Evolutionary conservation across 371 early-diverging fungal genomes (phyloP), one percentile per base, ranked within the genome.

Genomic region (Lichtheimia corymbifera): DNA sequence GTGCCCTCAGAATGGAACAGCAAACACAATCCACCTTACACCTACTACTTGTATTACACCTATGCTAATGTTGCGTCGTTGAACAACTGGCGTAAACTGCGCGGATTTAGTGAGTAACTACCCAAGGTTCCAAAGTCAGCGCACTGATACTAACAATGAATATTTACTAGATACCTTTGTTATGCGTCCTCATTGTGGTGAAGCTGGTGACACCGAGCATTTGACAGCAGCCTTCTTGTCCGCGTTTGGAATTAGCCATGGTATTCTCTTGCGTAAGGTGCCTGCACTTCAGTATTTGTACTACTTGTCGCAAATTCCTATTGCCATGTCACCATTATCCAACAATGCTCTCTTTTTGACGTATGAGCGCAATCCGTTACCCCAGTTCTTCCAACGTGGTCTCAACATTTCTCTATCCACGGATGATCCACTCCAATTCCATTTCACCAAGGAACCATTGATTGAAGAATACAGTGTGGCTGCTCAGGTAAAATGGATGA

Each of bases 401-500:
- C 84, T 99, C 47, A 98, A 98, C 66, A 93, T 99, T 22, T 92
- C 93, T 11, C 78, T 99, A 41, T 96, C 97, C 5, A 98, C 98
- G 2, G 99, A 99, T 74, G 99, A 99, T 77, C 99, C 99, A 5
- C 72, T 99, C 24, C 99, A 99, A 74, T 98, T 99, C 83, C 99
- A 99, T 66, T 98, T 94, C 61, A 98, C 98, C 14, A 93, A 94
- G 68, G 99, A 99, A 73, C 99, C 99, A 1, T 70, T 99, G 67
- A 99, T 98, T 70, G 99, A 99, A 72, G 99, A 99, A 72, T 99
- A 97, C 79, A 94, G 95, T 67, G 94, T 98, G 1, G 98, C 97
- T 2, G 92, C 98, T n/a, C 98, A 94, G 87, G 88, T 68, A 94
- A 45, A 20, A 25, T 40, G 44, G 47, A 52, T 22, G 22, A 44